Evolutionary conservation across 2,329 filamentous ascomycete species (phyloP).

Genomic region (Drechmeria coniospora): DNA sequence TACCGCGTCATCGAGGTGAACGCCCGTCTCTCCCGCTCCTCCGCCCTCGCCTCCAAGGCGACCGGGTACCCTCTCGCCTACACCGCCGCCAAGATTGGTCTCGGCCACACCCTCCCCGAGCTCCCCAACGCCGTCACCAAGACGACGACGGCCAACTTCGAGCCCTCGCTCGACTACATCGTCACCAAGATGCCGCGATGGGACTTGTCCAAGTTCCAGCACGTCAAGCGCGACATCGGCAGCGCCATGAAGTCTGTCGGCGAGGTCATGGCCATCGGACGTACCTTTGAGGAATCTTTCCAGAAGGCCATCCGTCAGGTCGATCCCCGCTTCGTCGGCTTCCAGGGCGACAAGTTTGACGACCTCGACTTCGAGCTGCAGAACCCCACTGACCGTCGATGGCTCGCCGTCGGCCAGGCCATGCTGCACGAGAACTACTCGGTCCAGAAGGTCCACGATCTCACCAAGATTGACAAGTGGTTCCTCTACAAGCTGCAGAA

Average conservation of each 20-base stretch:
- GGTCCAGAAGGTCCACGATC: constrained; percentile 77
- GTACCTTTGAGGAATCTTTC: constrained; percentile 97
- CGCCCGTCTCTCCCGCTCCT: constrained; percentile 92
- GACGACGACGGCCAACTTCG: constrained; percentile 97
- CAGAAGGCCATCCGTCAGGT: constrained; percentile 98
- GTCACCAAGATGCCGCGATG: constrained; percentile 98
- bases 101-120: constrained; percentile 88
- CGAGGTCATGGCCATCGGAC: constrained; percentile 97
- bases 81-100: constrained; percentile 93
- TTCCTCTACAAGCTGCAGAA: constrained; percentile 98
- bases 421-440: constrained; percentile 96
- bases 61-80: constrained; percentile 96
- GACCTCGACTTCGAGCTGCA: constrained; percentile 78
- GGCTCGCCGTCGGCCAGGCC: constrained; percentile 93
- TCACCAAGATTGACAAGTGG: constrained; percentile 99
- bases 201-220: constrained; percentile 98
- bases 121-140: constrained; percentile 96
- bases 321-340: constrained; percentile 79
- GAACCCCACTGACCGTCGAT: constrained; percentile 91
- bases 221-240: constrained; percentile 93
- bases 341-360: constrained; percentile 91
- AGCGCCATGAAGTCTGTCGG: constrained; percentile 98
- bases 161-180: constrained; percentile 92
- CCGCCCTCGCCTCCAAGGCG: constrained; percentile 91
- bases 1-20: constrained; percentile 99